A percentile compares a stretch with the other conserved stretches of the same genome.
phyloP scores from a whole-genome alignment of 441 rosid species.

The Metrosideros polymorpha region DNA sequence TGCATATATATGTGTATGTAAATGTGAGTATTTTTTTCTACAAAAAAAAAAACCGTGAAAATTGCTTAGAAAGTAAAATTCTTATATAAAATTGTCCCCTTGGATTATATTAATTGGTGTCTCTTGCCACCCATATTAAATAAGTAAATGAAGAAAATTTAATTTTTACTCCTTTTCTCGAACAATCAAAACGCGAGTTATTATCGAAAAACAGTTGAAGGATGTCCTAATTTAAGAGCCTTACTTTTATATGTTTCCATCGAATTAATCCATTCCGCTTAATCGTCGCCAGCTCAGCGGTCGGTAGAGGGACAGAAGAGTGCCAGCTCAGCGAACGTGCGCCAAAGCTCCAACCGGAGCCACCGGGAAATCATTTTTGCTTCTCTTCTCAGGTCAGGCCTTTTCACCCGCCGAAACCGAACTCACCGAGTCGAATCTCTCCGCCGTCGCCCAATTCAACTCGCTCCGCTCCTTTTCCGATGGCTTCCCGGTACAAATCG shows the following conservation, averaged over 20 bases:
- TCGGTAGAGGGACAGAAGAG: background rate
- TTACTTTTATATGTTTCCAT: no score
- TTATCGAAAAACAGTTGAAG: fast-evolving
- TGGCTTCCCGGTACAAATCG: slow-evolving; percentile 7
- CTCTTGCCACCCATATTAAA: no score
- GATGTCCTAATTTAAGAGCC: no score
- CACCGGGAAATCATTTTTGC: background rate
- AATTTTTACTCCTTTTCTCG: background rate
- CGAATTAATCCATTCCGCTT: no score
- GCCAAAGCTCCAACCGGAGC: background rate
- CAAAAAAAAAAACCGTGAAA: background rate
- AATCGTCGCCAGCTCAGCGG: background rate
- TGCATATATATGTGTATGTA: fast-evolving
- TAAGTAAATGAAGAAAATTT: background rate
- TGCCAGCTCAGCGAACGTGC: background rate
- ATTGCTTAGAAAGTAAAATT: background rate
- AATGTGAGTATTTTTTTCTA: background rate
- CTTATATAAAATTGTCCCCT: background rate
- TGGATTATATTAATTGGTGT: background rate
- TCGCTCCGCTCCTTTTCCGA: background rate
- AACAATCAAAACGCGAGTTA: background rate
- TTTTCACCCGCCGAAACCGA: background rate
- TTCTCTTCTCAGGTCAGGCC: background rate
- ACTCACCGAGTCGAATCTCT: background rate
- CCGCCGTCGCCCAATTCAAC: background rate